These are phyloP conservation scores for Singerocomus rubriflavus DNA, from an alignment of 1,284 basidiomycete species.

Conservation along the genomic window DNA sequence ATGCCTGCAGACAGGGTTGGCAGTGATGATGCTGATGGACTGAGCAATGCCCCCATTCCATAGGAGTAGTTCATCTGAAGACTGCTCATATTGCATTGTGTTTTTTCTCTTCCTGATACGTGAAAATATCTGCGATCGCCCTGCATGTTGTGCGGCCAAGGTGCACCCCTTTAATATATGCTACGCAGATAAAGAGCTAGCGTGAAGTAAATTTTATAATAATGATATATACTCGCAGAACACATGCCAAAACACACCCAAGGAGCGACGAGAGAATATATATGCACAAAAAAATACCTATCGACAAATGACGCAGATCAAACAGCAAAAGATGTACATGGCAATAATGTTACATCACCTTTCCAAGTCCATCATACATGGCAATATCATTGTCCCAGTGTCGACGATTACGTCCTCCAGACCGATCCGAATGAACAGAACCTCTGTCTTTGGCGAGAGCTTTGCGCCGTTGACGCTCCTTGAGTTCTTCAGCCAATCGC, in stretches of 20 bases:
- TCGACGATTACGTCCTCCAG: constrained; percentile 18
- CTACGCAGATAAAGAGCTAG: constrained; percentile 13
- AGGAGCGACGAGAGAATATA: constrained; percentile 8
- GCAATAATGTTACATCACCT: constrained; percentile 19
- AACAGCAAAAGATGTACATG: constrained; percentile 4
- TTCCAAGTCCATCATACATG: constrained; percentile 35
- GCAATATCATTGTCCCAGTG: constrained; percentile 26
- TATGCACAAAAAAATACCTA: constrained; percentile 10
- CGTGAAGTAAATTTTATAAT: constrained; percentile 30
- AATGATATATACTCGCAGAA: constrained; percentile 21
- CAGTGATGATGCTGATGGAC: neutral
- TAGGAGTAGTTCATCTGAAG: neutral
- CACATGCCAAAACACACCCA: constrained; percentile 14
- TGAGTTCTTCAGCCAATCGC: constrained; percentile 42
- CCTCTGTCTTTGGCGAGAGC: constrained; percentile 28
- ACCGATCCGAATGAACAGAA: constrained; percentile 29
- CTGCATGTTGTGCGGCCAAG: constrained; percentile 2
- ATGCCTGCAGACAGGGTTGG: neutral
- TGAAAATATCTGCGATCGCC: neutral
- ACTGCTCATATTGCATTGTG: neutral
- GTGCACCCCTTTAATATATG: constrained; percentile 8
- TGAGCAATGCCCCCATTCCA: neutral
- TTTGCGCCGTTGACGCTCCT: constrained; percentile 33
- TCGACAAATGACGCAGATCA: constrained; percentile 15
- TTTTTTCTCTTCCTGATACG: neutral